Conservation (phyloP, 176 grass and related monocot genomes). For the Secale cereale region DNA sequence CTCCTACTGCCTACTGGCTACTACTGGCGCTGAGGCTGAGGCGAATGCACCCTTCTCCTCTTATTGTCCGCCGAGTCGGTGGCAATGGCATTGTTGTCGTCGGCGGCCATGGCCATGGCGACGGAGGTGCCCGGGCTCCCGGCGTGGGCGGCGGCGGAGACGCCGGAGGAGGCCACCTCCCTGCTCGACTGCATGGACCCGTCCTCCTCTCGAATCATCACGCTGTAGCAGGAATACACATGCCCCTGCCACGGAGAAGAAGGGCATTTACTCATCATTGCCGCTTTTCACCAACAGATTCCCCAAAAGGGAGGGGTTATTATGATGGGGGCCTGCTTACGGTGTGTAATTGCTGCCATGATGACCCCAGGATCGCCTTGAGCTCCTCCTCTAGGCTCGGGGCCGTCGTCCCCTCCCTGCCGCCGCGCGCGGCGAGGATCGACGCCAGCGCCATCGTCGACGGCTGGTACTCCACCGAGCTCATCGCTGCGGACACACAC, state of each 20-base stretch:
- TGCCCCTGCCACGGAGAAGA: constrained; percentile 49
- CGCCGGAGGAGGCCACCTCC: constrained; percentile 42
- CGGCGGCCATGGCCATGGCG: constrained; percentile 27
- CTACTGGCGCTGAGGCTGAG: too few species aligned
- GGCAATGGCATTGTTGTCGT: constrained; percentile 26
- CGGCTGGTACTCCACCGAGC: constrained; percentile 49
- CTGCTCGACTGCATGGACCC: constrained; percentile 37
- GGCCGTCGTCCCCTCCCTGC: constrained; percentile 20
- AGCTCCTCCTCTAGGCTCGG: constrained; percentile 51
- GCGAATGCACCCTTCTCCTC: constrained; percentile 55
- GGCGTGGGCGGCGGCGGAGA: constrained; percentile 32
- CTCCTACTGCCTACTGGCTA: constrained; percentile 27
- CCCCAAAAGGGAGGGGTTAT: constrained; percentile 2
- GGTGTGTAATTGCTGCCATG: constrained; percentile 48
- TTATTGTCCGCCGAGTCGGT: constrained; percentile 48
- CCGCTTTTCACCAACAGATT: constrained; percentile 33
- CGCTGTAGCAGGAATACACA: constrained; percentile 92
- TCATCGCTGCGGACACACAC: constrained; percentile 47
- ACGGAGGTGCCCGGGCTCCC: constrained; percentile 31
- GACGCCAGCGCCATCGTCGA: constrained; percentile 73
- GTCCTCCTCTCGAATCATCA: constrained; percentile 64
- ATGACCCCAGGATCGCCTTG: constrained; percentile 47
- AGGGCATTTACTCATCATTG: constrained; percentile 56
- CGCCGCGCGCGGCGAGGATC: constrained; percentile 39
- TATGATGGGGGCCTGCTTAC: constrained; percentile 47